Percentiles rank a stretch among this genome's conserved stretches.
phyloP scores from a whole-genome alignment of 2,329 filamentous ascomycete species.

The Aspergillus fischeri region DNA sequence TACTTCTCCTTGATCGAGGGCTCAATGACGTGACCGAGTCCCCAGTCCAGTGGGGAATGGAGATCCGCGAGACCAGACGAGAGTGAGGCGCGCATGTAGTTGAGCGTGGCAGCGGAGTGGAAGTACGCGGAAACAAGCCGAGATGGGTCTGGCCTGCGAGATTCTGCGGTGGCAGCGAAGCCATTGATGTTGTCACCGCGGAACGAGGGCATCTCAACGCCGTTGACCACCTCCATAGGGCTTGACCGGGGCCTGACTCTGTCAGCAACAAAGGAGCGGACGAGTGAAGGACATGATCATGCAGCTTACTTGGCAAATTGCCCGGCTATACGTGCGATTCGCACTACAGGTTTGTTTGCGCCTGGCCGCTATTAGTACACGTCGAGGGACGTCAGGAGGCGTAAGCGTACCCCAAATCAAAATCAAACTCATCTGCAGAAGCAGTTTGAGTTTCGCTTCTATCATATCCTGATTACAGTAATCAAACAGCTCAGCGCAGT shows the following conservation, averaged over 20 bases:
- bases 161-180: constrained; percentile 60
- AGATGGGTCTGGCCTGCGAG: constrained; percentile 74
- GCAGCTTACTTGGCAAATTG: constrained; percentile 76
- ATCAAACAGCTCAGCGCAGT: constrained; percentile 95
- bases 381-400: constrained; percentile 25
- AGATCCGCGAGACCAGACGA: constrained; percentile 88
- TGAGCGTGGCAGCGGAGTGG: constrained; percentile 89
- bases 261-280: neutral
- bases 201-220: constrained; percentile 81
- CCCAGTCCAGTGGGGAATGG: constrained; percentile 92
- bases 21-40: constrained; percentile 83
- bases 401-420: constrained; percentile 71
- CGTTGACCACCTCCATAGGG: constrained; percentile 76
- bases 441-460: constrained; percentile 92
- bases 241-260: constrained; percentile 66
- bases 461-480: constrained; percentile 89
- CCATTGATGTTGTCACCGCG: constrained; percentile 95
- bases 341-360: constrained; percentile 73
- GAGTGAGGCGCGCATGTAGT: constrained; percentile 82
- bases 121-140: constrained; percentile 90
- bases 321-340: constrained; percentile 92
- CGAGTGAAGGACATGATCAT: neutral
- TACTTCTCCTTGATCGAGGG: constrained; percentile 82
- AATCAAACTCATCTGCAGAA: constrained; percentile 95
- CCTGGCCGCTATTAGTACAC: constrained; percentile 24